Evolutionary conservation across 2,329 filamentous ascomycete species (phyloP), one percentile per base, ranked within the genome.

Genomic region (Penicillium sp.): DNA sequence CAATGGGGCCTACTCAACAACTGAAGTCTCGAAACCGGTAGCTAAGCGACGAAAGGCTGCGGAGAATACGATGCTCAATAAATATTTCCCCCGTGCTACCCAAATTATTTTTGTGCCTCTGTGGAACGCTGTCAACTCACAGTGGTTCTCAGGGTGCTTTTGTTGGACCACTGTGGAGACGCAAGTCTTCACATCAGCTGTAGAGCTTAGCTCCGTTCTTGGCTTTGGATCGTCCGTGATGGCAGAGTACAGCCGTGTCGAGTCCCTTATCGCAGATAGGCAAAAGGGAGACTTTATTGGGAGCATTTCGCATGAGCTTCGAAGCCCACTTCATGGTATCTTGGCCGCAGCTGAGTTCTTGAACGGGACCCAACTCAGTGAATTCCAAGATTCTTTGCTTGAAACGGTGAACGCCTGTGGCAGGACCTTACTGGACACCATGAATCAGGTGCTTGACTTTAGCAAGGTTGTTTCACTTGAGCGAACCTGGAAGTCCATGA

Each of bases 51-150:
- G 71, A 64, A 66, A 71, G 61, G 67, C 70, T 48, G 54, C 68
- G 19, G 70, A 80, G 65, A 76, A 74, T 49, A 64, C 67, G 6
- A 63, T 76, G 45, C 66, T 81, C 9, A 75, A 76, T 26, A 68
- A 72, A 21, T 76, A 78, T 53, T 82, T 84, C 47, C 80, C 80
- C 0, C 72, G 72, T 22, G 78, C 78, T 1, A 71, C 75, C 1
- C 80, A 80, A 49, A 69, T 84, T 5, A 73, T 82, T 3, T 83
- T 83, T 55, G 68, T 82, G 6, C 81, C 81, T 0, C 62, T 83
- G 0, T 83, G 80, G 78, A 81, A 83, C 62, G 75, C 78, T 16
- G 76, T 76, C 13, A 75, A 73, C 21, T 75, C 78, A 44, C 69
- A 81, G 61, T 78, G 80, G 79, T 72, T 79, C 59, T 75, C 71